Percentiles rank a stretch among this genome's conserved stretches.
These are phyloP conservation scores for Ascochyta clinopodiicola DNA, from an alignment of 2,329 filamentous ascomycete species.

Conservation along the genomic window DNA sequence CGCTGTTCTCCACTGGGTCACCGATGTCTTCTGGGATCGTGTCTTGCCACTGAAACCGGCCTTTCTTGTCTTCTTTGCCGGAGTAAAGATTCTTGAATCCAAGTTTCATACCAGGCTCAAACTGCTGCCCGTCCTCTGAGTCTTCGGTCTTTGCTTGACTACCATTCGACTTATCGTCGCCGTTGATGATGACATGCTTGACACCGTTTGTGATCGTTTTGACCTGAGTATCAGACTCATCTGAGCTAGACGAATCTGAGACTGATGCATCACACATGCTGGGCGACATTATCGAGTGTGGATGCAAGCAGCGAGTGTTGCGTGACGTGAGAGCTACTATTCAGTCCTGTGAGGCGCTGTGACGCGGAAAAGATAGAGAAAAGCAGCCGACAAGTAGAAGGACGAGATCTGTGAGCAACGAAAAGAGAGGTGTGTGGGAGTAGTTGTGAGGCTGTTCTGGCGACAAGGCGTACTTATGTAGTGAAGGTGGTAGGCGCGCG, in stretches of 20 bases:
- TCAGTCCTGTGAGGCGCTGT: not conserved
- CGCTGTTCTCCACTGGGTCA: slow-evolving; percentile 61
- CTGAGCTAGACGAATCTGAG: slow-evolving; percentile 6
- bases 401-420: not conserved
- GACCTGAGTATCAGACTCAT: slow-evolving; percentile 4
- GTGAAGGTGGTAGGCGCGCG: slow-evolving; percentile 2
- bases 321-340: too few relatives aligned
- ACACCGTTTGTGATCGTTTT: slow-evolving; percentile 11
- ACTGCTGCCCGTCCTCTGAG: not conserved
- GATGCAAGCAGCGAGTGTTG: not conserved
- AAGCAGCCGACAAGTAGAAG: not conserved
- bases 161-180: slow-evolving; percentile 7
- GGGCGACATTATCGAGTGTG: not conserved
- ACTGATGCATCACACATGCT: not conserved
- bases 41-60: slow-evolving; percentile 35
- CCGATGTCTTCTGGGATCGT: slow-evolving; percentile 33
- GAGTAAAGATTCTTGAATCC: slow-evolving; percentile 30
- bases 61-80: slow-evolving; percentile 32
- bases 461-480: slow-evolving; percentile 5
- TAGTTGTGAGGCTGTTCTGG: not conserved
- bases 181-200: slow-evolving; percentile 24
- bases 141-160: slow-evolving; percentile 4
- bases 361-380: not conserved
- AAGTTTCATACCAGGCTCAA: slow-evolving; percentile 6
- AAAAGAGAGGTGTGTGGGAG: not conserved